Conservation (phyloP, 768 basidiomycete genomes). For the Suillus clintonianus region DNA sequence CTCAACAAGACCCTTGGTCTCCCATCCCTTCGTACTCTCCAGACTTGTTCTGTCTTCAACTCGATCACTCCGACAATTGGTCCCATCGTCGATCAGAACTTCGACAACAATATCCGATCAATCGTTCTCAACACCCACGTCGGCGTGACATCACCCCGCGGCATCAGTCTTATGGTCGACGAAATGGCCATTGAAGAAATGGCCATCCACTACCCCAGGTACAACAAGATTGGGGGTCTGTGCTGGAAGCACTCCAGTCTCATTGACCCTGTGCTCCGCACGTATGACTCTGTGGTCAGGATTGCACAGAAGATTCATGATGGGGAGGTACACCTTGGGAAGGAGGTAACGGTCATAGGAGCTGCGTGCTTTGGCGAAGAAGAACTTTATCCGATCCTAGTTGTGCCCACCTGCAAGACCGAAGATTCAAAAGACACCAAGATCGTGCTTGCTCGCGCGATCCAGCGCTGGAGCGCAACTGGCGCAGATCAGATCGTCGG, state of each 20-base stretch:
- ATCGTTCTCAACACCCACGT: conserved; percentile 5
- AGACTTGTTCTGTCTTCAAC: neutral
- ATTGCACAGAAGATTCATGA: neutral
- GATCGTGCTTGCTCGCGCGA: neutral
- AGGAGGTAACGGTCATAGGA: conserved; percentile 13
- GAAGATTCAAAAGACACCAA: conserved; percentile 6
- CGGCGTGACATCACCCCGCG: neutral
- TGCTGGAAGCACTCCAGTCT: conserved; percentile 14
- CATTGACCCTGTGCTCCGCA: conserved; percentile 2
- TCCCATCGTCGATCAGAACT: conserved; percentile 3
- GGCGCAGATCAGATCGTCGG: conserved; percentile 4
- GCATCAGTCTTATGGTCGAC: conserved; percentile 15
- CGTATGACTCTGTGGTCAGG: conserved; percentile 6
- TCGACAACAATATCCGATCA: conserved; percentile 12
- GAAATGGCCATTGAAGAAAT: conserved; percentile 2
- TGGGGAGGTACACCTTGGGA: neutral
- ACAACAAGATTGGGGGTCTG: conserved; percentile 13
- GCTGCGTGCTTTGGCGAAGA: conserved; percentile 8
- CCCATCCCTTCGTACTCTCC: conserved; percentile 13
- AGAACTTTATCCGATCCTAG: conserved; percentile 10
- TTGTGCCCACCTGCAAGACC: conserved; percentile 13
- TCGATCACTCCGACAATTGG: conserved; percentile 11
- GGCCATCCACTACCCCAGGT: conserved; percentile 3
- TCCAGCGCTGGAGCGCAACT: neutral
- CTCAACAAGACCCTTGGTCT: conserved; percentile 11